Base-by-base conservation (phyloP, 768 basidiomycete genomes). In the Mrakia frigida region DNA sequence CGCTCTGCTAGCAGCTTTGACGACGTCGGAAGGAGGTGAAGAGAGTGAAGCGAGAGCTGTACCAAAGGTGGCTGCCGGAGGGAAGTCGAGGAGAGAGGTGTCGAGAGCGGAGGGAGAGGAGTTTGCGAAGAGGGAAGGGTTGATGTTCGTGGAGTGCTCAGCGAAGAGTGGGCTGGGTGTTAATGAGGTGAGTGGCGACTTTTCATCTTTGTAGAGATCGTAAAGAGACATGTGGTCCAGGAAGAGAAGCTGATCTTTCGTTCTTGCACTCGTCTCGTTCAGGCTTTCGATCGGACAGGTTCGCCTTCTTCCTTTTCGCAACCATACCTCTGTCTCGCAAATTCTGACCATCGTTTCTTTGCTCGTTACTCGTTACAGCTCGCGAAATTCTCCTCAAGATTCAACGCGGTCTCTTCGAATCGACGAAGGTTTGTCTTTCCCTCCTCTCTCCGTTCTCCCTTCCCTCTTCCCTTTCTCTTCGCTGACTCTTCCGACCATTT, bases 71-170 rank as follows among this genome's bases (percentile, higher is more conserved):
- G 31, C 37, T 9, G 52, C 23, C 11, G 70, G n/a, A 1, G 25
- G 28, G 43, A 31, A 61, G 39, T 0, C 43, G 52, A 5, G 76
- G 39, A 67, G 80, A 7, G 78, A 80, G 21, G 81, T 81, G 13
- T 52, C 74, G 0, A 70, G 73, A 80, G 93, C 93, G 80, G 93
- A 94, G 81, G 93, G 93, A 6, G 89, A 92, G 87, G 92, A 93
- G 84, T 95, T 92, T 81, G 93, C 93, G 0, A 89, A 93, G 71
- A 92, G 94, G 83, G 93, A 96, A 84, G 92, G 93, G 63, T 84
- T 95, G 65, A 90, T 94, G 90, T 96, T 92, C 91, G 89, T 88
- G 68, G 93, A 95, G 85, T 92, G 92, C 1, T 92, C 91, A 81
- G 93, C 93, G 56, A 96, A 96, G 88, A 86, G 89, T 23, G 93